Evolutionary conservation across 306 rosid species (phyloP), one percentile per base, ranked within the genome.

Genomic region (Betula pendula): DNA sequence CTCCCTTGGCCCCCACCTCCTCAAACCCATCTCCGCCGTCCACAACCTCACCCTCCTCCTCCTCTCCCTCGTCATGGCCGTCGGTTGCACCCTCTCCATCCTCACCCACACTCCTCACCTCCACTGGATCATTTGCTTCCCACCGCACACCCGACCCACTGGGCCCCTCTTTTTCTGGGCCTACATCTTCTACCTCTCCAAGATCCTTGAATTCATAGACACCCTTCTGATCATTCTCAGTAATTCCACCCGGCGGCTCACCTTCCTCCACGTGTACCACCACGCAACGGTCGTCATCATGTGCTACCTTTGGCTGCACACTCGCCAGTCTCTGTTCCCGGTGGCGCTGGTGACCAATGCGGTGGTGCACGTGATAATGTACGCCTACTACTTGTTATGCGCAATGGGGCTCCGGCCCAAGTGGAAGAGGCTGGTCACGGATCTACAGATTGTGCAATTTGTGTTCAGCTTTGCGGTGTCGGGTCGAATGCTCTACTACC

Each of bases 121-220:
- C 75, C 84, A 33, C 59, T 84, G 77, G 81, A 50, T 83, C 81
- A 7, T 91, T 76, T 94, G 97, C 77, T 76, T 90, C 88, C 95
- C 97, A 0, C 86, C 82, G 7, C 20, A 68, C 2, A 88, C 91
- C 58, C 47, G 68, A 1, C 90, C 92, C 33, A 62, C 48, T 3
- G 98, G 98, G 2, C 98, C 98, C 6, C 86, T 90, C 73, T 95
- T 95, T 83, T 95, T 95, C 86, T 95, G 98, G 98, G 98, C 92
- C 43, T 87, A 95, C 89, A 17, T 92, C 71, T 92, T 90, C 85
- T 92, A 95, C 96, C 88, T 95, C 84, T 95, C 97, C 50, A 95
- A 95, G 63, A 38, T 89, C 56, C 88, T 89, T 0, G 97, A 95
- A 77, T 83, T 95, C 78, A 19, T 90, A 0, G 99, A 92, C 80